These are phyloP conservation scores for Fimicolochytrium jonesii DNA, from an alignment of 192 early-diverging fungal species.

Conservation along the genomic window DNA sequence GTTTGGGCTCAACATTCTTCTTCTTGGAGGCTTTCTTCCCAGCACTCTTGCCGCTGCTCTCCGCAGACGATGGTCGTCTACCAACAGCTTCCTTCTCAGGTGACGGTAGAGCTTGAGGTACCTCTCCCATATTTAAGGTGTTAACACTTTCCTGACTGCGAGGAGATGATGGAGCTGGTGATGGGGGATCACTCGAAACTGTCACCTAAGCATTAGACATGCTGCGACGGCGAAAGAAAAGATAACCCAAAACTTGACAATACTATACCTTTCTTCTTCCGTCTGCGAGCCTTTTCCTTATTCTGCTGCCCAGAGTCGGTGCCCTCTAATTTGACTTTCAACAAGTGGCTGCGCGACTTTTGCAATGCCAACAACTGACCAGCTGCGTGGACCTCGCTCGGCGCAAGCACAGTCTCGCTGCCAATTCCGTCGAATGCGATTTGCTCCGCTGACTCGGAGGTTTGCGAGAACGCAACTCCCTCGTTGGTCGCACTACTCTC, in stretches of 20 bases:
- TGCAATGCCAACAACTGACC: neutral
- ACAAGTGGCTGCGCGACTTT: neutral
- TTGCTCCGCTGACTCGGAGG: neutral
- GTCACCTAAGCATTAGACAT: too few species aligned
- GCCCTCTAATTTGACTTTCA: neutral
- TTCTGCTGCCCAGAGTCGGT: neutral
- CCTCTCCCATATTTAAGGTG: neutral
- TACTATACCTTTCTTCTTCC: neutral
- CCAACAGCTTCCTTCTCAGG: neutral
- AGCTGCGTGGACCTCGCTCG: neutral
- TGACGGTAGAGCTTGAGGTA: neutral
- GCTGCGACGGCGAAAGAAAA: neutral
- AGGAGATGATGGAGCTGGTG: constrained; percentile 16
- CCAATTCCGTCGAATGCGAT: neutral
- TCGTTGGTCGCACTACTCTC: neutral
- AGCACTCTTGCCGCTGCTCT: neutral
- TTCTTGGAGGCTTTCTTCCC: neutral
- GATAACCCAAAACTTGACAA: neutral
- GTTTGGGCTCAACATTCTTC: constrained; percentile 9
- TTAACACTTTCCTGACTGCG: neutral
- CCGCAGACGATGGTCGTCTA: neutral
- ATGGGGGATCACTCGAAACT: too few species aligned
- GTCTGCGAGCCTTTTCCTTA: neutral
- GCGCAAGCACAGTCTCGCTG: neutral
- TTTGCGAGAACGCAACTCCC: neutral